Evolutionary conservation across 164 flowering plant genomes (phyloP), one percentile per base, ranked within the genome.

Genomic region (Magnolia sinica): DNA sequence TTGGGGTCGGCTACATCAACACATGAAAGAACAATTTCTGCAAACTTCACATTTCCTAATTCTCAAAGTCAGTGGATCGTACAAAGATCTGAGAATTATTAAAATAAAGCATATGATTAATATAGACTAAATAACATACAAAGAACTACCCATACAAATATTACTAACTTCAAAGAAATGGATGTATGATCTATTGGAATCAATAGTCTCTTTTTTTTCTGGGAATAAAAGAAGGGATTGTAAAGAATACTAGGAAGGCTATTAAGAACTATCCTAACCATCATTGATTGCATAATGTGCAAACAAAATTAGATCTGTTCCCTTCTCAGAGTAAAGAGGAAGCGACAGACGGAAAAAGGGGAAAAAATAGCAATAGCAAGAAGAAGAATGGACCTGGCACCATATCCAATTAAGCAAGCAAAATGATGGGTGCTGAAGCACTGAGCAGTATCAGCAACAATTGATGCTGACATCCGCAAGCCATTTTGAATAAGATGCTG

Each of bases 341-440:
- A 66, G 18, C 19, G 4, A 29, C 18, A 68, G 5, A 76, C 22
- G 27, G 4, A 5, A 3, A 55, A 75, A 68, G 61, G 18, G 61
- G 3, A 1, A 68, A 71, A 63, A 72, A 7, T 8, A 5, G 14
- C 24, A 20, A n/a, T 29, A 52, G 19, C 31, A 7, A 79, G 68
- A 23, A 20, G 66, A 74, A 8, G 70, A 78, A 81, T 27, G 20
- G 18, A 95, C 99, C 99, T 96, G 86, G 99, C 99, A 79, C 99
- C 99, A 87, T 94, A 96, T 90, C 99, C 99, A 77, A 96, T 91
- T 79, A 96, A 84, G 85, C 99, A 96, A 81, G 99, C 99, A 85
- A 94, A 96, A 69, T 96, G 99, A 84, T 96, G 99, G 65, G 99
- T 96, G 79, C 99, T 96, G 85, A 96, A 96, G 87, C 99, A 96